A percentile compares a stretch with the other conserved stretches of the same genome.
Evolutionary conservation across 441 rosid genomes (phyloP).

Genomic region (Codiaeum variegatum): DNA sequence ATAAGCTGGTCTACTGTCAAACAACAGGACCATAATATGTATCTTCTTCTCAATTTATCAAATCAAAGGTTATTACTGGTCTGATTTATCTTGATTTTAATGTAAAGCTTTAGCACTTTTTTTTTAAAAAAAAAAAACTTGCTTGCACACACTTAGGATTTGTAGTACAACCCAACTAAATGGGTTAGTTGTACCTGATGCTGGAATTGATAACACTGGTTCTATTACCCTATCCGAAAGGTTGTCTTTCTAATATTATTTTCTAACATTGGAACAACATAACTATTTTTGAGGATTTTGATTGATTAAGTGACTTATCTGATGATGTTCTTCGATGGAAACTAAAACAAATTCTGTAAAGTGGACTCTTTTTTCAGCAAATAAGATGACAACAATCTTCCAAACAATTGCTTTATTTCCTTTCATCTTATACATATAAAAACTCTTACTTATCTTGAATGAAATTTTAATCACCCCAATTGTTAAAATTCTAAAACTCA

Average conservation of each 20-base stretch:
- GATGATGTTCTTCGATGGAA: slow-evolving; percentile 90
- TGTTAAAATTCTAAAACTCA: too few species aligned
- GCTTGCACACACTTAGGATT: slow-evolving; percentile 43
- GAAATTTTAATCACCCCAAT: too few species aligned
- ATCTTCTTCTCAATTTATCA: slow-evolving; percentile 10
- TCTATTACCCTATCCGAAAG: slow-evolving; percentile 36
- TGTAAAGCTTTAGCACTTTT: slow-evolving; percentile 1
- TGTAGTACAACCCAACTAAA: slow-evolving; percentile 39
- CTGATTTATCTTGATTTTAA: slow-evolving; percentile 5
- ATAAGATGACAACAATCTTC: too few species aligned
- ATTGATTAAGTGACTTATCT: slow-evolving; percentile 52
- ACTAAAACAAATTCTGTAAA: slow-evolving; percentile 89
- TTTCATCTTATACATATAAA: too few species aligned
- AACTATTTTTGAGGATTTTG: not conserved
- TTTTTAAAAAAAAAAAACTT: too few species aligned
- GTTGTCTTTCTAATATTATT: slow-evolving; percentile 18
- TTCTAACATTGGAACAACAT: not conserved
- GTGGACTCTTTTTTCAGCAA: slow-evolving; percentile 19
- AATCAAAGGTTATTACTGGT: not conserved
- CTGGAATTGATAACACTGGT: slow-evolving; percentile 33
- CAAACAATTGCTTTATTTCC: too few species aligned
- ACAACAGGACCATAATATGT: not conserved
- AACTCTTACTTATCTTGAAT: too few species aligned
- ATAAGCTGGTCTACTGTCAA: too few species aligned
- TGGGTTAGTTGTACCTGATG: slow-evolving; percentile 40